Conservation (phyloP, 306 rosid species). For the Ormosia emarginata region DNA sequence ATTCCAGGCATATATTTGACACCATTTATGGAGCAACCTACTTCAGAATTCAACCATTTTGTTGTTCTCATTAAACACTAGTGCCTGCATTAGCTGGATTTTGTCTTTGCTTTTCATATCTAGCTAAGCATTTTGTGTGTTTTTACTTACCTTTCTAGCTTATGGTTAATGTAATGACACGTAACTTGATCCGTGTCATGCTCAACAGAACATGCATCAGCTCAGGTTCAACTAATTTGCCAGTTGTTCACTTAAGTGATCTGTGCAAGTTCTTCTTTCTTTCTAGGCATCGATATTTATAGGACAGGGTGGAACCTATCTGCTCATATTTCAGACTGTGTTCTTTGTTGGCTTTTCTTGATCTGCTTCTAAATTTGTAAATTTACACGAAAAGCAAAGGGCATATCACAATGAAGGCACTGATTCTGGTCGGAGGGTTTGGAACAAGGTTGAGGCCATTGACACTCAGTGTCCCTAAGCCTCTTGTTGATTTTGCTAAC, state of each 20-base stretch:
- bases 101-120: constrained; percentile 21
- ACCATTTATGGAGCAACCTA: constrained; percentile 17
- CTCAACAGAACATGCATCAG: constrained; percentile 8
- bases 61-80: constrained; percentile 25
- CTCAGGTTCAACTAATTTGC: constrained; percentile 19
- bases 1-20: constrained; percentile 5
- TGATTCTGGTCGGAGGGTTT: constrained; percentile 97
- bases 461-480: constrained; percentile 98
- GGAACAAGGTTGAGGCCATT: constrained; percentile 99
- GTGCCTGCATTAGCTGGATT: constrained; percentile 34
- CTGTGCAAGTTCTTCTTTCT: constrained; percentile 11
- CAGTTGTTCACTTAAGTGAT: constrained; percentile 20
- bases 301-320: neutral
- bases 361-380: constrained; percentile 17
- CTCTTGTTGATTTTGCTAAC: constrained; percentile 99
- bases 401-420: constrained; percentile 77
- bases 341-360: constrained; percentile 15
- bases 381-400: constrained; percentile 47
- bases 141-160: constrained; percentile 12
- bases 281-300: constrained; percentile 16
- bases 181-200: constrained; percentile 15
- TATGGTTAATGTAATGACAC: constrained; percentile 22
- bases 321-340: neutral
- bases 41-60: constrained; percentile 1
- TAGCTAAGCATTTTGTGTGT: neutral